These are phyloP conservation scores for Paspalum notatum DNA, from an alignment of 176 grass and related monocot genomes.

Conservation along the genomic window DNA sequence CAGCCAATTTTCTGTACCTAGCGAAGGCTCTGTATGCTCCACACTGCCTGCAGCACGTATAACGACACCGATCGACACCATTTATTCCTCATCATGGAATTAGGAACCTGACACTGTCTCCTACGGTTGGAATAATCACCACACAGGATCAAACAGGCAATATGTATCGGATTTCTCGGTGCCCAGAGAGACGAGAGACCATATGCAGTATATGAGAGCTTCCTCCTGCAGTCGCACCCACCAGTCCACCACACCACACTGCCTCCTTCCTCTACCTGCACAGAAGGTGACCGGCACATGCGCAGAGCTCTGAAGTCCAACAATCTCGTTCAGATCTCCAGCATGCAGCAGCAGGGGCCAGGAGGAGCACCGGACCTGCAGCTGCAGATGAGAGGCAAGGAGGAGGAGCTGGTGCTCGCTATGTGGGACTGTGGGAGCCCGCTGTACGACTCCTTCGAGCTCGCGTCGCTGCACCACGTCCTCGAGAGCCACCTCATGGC, in stretches of 20 bases:
- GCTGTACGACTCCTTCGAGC: conserved; percentile 74
- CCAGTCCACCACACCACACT: neutral
- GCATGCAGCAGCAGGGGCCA: neutral
- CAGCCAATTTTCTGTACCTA: neutral
- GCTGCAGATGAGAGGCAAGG: neutral
- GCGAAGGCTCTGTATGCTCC: neutral
- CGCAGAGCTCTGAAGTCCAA: neutral
- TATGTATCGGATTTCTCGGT: neutral
- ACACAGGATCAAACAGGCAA: neutral
- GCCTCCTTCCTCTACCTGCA: neutral
- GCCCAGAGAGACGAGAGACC: too few species aligned
- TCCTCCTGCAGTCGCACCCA: neutral
- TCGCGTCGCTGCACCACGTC: conserved; percentile 52
- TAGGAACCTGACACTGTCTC: conserved; percentile 30
- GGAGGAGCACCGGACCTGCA: neutral
- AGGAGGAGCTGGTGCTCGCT: neutral
- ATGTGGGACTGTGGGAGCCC: conserved; percentile 75
- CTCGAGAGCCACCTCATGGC: conserved; percentile 56
- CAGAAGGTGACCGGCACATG: neutral
- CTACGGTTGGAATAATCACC: neutral
- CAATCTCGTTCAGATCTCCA: neutral
- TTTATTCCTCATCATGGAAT: conserved; percentile 13
- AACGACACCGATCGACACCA: neutral
- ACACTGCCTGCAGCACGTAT: neutral
- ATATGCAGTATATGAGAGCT: too few species aligned